Percentiles rank a stretch among this genome's conserved stretches.
phyloP scores from a whole-genome alignment of 208 protist genomes.

The Entamoeba moshkovskii region DNA sequence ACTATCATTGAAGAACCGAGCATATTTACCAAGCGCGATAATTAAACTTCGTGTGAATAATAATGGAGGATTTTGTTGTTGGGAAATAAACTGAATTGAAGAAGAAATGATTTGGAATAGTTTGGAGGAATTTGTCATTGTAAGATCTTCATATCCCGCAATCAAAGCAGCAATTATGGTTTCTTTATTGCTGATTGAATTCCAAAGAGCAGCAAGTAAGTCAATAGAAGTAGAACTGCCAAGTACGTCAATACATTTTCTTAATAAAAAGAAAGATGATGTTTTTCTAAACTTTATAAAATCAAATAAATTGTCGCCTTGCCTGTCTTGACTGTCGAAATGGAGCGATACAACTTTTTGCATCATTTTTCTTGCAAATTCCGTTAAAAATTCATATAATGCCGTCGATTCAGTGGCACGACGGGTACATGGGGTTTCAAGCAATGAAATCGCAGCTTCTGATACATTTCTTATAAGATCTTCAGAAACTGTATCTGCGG shows the following conservation, averaged over 20 bases:
- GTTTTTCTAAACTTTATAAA: neutral
- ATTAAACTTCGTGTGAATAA: neutral
- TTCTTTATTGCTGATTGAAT: neutral
- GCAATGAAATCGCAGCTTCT: neutral
- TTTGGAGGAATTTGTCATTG: neutral
- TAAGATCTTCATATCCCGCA: neutral
- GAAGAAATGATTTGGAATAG: neutral
- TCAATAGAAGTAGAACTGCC: neutral
- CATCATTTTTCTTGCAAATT: neutral
- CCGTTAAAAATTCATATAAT: neutral
- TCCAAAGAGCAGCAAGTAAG: neutral
- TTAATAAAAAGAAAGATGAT: neutral
- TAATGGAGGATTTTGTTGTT: neutral
- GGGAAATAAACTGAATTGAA: neutral
- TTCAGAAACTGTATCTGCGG: neutral
- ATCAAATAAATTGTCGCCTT: neutral
- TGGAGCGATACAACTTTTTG: neutral
- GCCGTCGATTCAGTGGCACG: neutral
- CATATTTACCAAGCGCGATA: neutral
- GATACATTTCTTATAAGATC: neutral
- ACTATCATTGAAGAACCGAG: neutral
- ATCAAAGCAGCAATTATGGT: neutral
- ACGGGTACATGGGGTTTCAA: neutral
- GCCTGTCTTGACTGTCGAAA: neutral
- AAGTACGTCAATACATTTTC: neutral